These are phyloP conservation scores for Paralagenidium karlingii DNA, from an alignment of 352 stramenopile species.

Conservation along the genomic window DNA sequence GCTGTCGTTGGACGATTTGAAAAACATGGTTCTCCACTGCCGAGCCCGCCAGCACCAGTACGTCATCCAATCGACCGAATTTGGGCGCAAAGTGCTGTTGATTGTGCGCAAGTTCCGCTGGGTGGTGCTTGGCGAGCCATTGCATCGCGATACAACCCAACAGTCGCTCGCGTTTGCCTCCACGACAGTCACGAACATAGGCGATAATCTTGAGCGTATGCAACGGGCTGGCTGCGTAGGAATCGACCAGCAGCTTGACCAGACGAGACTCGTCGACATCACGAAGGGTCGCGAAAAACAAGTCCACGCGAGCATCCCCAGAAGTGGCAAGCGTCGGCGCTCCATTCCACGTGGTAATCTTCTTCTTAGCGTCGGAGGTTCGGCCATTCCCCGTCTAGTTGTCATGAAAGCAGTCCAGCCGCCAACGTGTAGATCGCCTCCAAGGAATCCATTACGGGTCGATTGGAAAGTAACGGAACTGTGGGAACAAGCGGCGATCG, in stretches of 20 bases:
- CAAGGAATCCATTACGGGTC: too few relatives aligned
- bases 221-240: slow-evolving; percentile 24
- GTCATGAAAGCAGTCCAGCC: too few relatives aligned
- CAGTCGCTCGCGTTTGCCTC: slow-evolving; percentile 31
- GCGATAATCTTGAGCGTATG: slow-evolving; percentile 42
- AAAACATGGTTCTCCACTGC: slow-evolving; percentile 18
- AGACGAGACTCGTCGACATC: slow-evolving; percentile 15
- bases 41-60: slow-evolving; percentile 23
- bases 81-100: slow-evolving; percentile 22
- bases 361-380: too few relatives aligned
- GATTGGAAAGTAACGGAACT: too few relatives aligned
- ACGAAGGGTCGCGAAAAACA: slow-evolving; percentile 23
- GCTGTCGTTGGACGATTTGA: slow-evolving; percentile 17
- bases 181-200: slow-evolving; percentile 31
- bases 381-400: too few relatives aligned
- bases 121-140: slow-evolving; percentile 20
- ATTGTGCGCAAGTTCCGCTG: slow-evolving; percentile 24
- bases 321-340: slow-evolving; percentile 18
- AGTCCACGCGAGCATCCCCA: slow-evolving; percentile 23
- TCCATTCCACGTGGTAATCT: slow-evolving; percentile 32
- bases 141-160: slow-evolving; percentile 19
- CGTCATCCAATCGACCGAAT: slow-evolving; percentile 36
- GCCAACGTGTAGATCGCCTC: too few relatives aligned
- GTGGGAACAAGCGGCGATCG: too few relatives aligned
- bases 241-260: slow-evolving; percentile 13